These are phyloP conservation scores for Podaxis mareebaensis DNA, from an alignment of 768 basidiomycete genomes.

Conservation along the genomic window DNA sequence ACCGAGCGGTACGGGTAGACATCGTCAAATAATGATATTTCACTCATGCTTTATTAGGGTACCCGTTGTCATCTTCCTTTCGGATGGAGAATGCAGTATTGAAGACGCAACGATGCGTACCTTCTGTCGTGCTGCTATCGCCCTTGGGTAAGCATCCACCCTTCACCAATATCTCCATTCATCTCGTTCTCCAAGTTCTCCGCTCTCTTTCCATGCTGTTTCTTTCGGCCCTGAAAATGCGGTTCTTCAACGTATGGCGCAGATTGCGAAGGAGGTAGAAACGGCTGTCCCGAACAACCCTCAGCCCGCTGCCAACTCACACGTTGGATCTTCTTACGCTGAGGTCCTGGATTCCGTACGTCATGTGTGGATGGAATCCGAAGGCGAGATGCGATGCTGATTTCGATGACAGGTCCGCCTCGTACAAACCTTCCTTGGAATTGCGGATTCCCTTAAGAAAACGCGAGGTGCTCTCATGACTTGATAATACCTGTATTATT, in stretches of 20 bases:
- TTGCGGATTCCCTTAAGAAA: slow-evolving; percentile 59
- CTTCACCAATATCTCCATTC: slow-evolving; percentile 30
- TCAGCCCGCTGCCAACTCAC: slow-evolving; percentile 17
- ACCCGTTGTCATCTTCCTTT: slow-evolving; percentile 58
- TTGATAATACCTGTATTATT: background rate
- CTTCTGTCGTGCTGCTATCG: slow-evolving; percentile 32
- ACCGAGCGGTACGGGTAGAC: slow-evolving; percentile 40
- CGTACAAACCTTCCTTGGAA: slow-evolving; percentile 56
- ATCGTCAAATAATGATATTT: background rate
- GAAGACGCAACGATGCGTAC: slow-evolving; percentile 39
- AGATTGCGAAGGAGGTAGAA: slow-evolving; percentile 49
- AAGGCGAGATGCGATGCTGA: background rate
- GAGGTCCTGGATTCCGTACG: slow-evolving; percentile 54
- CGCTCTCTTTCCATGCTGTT: slow-evolving; percentile 60
- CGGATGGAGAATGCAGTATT: slow-evolving; percentile 52
- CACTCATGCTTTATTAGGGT: slow-evolving; percentile 28
- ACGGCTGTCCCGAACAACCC: slow-evolving; percentile 33
- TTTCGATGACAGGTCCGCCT: slow-evolving; percentile 43
- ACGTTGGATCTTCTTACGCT: slow-evolving; percentile 44
- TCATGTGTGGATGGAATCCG: slow-evolving; percentile 1
- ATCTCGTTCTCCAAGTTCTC: slow-evolving; percentile 21
- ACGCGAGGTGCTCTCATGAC: slow-evolving; percentile 50
- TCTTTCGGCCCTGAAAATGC: slow-evolving; percentile 43
- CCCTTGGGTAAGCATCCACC: too few species aligned
- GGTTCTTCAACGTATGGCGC: slow-evolving; percentile 48